Evolutionary conservation across 164 flowering plant genomes (phyloP), one percentile per base, ranked within the genome.

Genomic region (Magnolia officinalis): DNA sequence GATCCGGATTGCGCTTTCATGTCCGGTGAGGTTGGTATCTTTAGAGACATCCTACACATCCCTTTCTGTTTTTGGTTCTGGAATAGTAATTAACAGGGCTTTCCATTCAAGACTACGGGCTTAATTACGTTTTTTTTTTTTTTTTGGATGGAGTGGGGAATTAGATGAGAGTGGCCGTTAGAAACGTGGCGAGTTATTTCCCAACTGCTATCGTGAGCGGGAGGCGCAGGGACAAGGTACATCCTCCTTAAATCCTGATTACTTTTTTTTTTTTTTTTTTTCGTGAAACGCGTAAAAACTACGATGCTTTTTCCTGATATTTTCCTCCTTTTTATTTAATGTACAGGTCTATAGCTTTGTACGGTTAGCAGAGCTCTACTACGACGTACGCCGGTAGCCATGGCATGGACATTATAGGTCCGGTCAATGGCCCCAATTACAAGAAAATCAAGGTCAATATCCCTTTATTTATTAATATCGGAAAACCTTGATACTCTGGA

Each of bases 361-460:
- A 11, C 84, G 73, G 75, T 76, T 93, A 70, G 77, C 86, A 11
- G 94, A 89, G 81, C 90, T 93, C 23, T 92, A 89, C 79, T 93
- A 93, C n/a, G n/a, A n/a, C n/a, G n/a, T n/a, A n/a, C 69, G 98
- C 98, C 1, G 98, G 96, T 0, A 93, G 98, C 78, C 98, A 93
- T 82, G 98, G 98, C 11, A 93, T 93, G 98, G 98, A 93, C 88
- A 93, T 93, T 63, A 87, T 81, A 78, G 96, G 93, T 64, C 98
- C 98, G 58, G 74, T 87, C 58, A 85, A 83, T 76, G 81, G 78
- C 55, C 77, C 65, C 52, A 80, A 82, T 75, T 78, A 85, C 81
- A 81, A 77, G 61, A 87, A 83, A 75, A 89, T 86, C 45, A 81
- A 84, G 68, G 31, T 68, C 19, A 37, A 14, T 14, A 68, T 3